Evolutionary conservation across 2,329 filamentous ascomycete genomes (phyloP).

Genomic region (Orbilia javanica): DNA sequence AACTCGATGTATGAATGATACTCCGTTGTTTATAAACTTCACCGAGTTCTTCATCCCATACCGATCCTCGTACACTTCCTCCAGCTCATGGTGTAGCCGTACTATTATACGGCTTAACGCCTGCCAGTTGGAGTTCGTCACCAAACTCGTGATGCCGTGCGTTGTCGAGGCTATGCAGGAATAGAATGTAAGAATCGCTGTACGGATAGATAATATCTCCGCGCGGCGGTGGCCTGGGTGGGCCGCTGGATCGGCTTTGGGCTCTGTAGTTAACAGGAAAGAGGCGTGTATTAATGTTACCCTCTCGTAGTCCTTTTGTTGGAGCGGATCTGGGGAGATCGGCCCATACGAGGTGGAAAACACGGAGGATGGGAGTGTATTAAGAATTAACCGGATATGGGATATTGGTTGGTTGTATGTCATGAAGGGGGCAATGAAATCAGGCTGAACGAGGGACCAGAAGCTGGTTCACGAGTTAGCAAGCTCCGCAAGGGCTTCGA

Average conservation of each 20-base stretch:
- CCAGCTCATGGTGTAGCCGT: constrained; percentile 39
- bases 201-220: constrained; percentile 41
- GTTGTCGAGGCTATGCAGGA: constrained; percentile 47
- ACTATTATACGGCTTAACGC: constrained; percentile 42
- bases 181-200: constrained; percentile 45
- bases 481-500: neutral
- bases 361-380: constrained; percentile 41
- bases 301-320: constrained; percentile 53
- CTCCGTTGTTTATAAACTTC: constrained; percentile 44
- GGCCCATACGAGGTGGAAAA: constrained; percentile 46
- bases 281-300: constrained; percentile 50
- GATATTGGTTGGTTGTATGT: constrained; percentile 49
- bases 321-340: constrained; percentile 25
- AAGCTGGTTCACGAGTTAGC: constrained; percentile 34
- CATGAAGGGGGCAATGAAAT: constrained; percentile 52
- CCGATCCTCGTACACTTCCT: constrained; percentile 46
- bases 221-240: constrained; percentile 41
- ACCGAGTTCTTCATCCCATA: constrained; percentile 30
- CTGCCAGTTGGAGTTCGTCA: constrained; percentile 53
- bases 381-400: constrained; percentile 48
- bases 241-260: constrained; percentile 15
- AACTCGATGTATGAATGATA: constrained; percentile 49
- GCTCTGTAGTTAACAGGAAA: constrained; percentile 52
- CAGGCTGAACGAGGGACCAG: constrained; percentile 39
- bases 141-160: constrained; percentile 37